Conservation (phyloP, 2,329 filamentous ascomycete species). For the Hypoxylon sp. region DNA sequence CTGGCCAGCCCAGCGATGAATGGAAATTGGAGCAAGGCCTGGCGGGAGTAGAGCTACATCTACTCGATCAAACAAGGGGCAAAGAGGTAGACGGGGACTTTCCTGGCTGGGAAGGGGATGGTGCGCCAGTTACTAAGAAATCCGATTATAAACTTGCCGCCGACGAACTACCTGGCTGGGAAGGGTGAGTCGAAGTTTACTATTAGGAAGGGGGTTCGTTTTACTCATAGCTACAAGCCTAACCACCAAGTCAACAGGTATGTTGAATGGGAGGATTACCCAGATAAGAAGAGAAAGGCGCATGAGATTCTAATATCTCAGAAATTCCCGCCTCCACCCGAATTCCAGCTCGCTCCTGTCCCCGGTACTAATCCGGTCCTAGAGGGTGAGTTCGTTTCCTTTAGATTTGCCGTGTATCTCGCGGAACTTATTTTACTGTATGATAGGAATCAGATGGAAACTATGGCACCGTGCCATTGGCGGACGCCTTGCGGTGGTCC, state of each 20-base stretch:
- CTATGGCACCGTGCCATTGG: constrained; percentile 70
- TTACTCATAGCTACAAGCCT: background rate
- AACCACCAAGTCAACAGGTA: constrained; percentile 59
- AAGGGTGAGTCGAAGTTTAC: constrained; percentile 35
- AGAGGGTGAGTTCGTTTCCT: constrained; percentile 57
- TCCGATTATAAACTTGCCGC: constrained; percentile 43
- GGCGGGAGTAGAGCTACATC: constrained; percentile 41
- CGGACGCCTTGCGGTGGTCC: constrained; percentile 61
- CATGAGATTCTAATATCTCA: constrained; percentile 68
- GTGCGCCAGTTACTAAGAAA: constrained; percentile 9
- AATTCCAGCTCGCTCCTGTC: constrained; percentile 70
- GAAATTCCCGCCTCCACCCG: constrained; percentile 65
- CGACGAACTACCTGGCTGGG: constrained; percentile 46
- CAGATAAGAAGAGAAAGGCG: constrained; percentile 74
- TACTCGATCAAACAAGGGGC: constrained; percentile 46
- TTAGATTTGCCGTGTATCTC: background rate
- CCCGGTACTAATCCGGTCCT: constrained; percentile 71
- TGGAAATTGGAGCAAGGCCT: constrained; percentile 49
- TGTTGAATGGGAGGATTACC: constrained; percentile 79
- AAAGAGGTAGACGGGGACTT: constrained; percentile 9
- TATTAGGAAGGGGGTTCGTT: background rate
- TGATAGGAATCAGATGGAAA: constrained; percentile 64
- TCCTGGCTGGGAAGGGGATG: constrained; percentile 8
- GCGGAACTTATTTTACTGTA: background rate
- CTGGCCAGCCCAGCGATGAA: constrained; percentile 43